These are phyloP conservation scores for Ogataea zsoltii DNA, from an alignment of 805 yeast genomes.

Conservation along the genomic window DNA sequence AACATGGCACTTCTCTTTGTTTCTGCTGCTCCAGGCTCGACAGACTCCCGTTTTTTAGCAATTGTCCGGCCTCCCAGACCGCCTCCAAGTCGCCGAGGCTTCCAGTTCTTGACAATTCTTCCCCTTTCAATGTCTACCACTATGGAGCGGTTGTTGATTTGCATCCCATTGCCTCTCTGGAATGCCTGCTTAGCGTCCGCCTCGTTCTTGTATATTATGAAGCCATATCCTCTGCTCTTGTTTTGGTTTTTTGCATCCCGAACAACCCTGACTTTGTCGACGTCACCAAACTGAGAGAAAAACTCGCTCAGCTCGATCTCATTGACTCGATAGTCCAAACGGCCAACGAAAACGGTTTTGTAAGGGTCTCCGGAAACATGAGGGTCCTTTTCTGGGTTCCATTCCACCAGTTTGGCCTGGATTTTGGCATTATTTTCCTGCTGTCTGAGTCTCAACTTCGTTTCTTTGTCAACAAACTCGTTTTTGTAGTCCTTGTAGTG, in stretches of 20 bases:
- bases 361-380: conserved; percentile 71
- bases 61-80: conserved; percentile 74
- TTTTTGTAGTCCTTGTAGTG: conserved; percentile 22
- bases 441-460: conserved; percentile 27
- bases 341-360: conserved; percentile 73
- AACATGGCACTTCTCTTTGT: conserved; percentile 15
- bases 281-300: conserved; percentile 67
- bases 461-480: conserved; percentile 25
- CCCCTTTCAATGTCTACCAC: conserved; percentile 77
- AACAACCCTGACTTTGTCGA: conserved; percentile 62
- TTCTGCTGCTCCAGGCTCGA: conserved; percentile 1
- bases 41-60: conserved; percentile 8
- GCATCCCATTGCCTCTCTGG: conserved; percentile 54
- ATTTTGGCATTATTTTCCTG: conserved; percentile 29
- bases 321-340: conserved; percentile 62
- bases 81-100: conserved; percentile 80
- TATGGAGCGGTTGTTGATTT: conserved; percentile 53
- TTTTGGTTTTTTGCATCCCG: conserved; percentile 44
- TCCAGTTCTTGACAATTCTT: conserved; percentile 63
- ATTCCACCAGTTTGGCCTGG: conserved; percentile 37
- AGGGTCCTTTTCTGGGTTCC: conserved; percentile 62
- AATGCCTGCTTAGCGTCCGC: conserved; percentile 62
- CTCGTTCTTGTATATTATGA: conserved; percentile 66
- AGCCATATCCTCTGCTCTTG: conserved; percentile 80
- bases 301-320: conserved; percentile 68